Base-by-base conservation (phyloP, 139 green algal species). In the Yamagishiella unicocca region DNA sequence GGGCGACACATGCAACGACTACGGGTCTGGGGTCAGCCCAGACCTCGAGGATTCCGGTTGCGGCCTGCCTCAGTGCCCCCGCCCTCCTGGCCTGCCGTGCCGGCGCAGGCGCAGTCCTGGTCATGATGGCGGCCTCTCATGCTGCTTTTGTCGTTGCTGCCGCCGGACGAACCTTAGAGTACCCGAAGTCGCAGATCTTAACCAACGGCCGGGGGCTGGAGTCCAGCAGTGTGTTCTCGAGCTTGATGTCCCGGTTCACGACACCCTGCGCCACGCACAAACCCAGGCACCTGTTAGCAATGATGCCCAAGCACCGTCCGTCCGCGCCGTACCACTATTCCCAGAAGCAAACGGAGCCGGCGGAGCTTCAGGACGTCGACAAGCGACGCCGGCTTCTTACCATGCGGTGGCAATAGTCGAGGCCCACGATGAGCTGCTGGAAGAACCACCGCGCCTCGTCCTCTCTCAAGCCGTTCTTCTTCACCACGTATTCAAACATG, bases 401-500 rank as follows among this genome's bases (percentile, higher is more conserved):
- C 77, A 93, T 90, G 42, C 82, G 82, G 84, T 94, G 92, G 85
- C 98, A 97, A 92, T 99, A 99, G 83, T 98, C 96, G 27, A 99
- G 93, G 10, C 96, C 97, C 19, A 98, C 95, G 19, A 99, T 96
- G 7, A 99, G 93, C 94, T 99, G 98, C 93, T 99, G 98, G 90
- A 99, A 99, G 91, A 99, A 99, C 96, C 92, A 99, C 14, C 97
- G 92, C 24, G 97, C 96, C 90, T 99, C 97, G 31, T 96, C 95
- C 90, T 99, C 97, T 37, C 90, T 94, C 80, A 99, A 93, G 0
- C 96, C 93, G 43, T 96, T 96, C 76, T 96, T 96, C 22, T 94
- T 91, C 25, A 97, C 95, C 21, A 99, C 97, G 67, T 97, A 96
- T 88, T 99, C 95, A 90, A 99, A 98, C 93, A 99, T 97, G 86